Evolutionary conservation across 2,329 filamentous ascomycete genomes (phyloP).

Genomic region (Fusarium verrucosum): DNA sequence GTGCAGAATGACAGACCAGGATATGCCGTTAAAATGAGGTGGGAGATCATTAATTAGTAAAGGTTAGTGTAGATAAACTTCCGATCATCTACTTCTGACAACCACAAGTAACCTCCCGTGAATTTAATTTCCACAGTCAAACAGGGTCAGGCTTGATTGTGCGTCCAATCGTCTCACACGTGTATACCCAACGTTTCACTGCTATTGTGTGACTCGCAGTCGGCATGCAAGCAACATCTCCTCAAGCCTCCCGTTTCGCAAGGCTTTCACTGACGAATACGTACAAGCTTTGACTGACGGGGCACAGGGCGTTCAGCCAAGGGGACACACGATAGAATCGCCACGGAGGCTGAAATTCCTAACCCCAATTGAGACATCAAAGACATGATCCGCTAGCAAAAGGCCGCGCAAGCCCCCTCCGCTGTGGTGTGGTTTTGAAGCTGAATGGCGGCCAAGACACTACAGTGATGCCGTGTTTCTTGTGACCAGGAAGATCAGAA

Average conservation of each 20-base stretch:
- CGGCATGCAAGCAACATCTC: background rate
- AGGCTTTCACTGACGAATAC: background rate
- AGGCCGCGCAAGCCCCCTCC: constrained; percentile 21
- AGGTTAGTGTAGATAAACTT: constrained; percentile 9
- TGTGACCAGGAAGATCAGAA: constrained; percentile 6
- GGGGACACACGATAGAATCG: background rate
- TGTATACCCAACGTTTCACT: background rate
- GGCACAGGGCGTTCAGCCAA: background rate
- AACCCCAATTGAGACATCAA: constrained; percentile 23
- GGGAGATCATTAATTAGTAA: background rate
- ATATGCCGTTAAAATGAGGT: background rate
- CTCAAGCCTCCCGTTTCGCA: constrained; percentile 1
- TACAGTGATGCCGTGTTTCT: constrained; percentile 13
- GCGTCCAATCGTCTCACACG: constrained; percentile 4
- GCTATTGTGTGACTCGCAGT: background rate
- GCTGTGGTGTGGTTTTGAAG: background rate
- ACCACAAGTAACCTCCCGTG: background rate
- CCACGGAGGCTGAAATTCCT: constrained; percentile 10
- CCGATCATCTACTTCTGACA: background rate
- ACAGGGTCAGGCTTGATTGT: background rate
- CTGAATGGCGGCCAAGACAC: constrained; percentile 15
- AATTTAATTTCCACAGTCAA: background rate
- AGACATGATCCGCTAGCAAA: constrained; percentile 14
- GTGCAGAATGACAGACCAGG: background rate
- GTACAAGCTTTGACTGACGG: background rate